phyloP scores from a whole-genome alignment of 2,329 filamentous ascomycete species.

The Hysterium pulicare region DNA sequence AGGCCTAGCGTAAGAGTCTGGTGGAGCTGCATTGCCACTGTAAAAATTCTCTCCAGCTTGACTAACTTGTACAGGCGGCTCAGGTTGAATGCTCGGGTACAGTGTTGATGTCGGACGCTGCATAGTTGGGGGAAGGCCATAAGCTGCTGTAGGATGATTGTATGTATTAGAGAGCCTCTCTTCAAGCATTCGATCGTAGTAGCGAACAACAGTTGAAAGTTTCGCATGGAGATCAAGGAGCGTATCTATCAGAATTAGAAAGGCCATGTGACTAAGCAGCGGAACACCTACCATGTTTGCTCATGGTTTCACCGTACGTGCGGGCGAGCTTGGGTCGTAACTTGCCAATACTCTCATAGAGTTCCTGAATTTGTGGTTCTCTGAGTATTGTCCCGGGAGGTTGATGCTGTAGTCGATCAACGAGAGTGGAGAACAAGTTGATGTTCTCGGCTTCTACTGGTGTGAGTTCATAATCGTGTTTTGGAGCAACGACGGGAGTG shows the following conservation, averaged over 20 bases:
- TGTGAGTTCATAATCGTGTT: conserved; percentile 92
- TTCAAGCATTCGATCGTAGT: conserved; percentile 97
- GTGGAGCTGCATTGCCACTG: conserved; percentile 57
- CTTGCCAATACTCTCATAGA: conserved; percentile 96
- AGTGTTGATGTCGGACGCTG: conserved; percentile 53
- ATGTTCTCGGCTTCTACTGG: conserved; percentile 96
- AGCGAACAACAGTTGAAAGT: conserved; percentile 89
- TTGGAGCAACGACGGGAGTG: conserved; percentile 58
- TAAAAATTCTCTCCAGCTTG: conserved; percentile 78
- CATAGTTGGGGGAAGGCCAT: conserved; percentile 31
- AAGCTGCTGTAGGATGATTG: conserved; percentile 62
- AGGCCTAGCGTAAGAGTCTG: conserved; percentile 48
- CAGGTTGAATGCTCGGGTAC: conserved; percentile 63
- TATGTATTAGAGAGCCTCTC: conserved; percentile 92
- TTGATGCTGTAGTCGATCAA: conserved; percentile 91
- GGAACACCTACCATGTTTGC: conserved; percentile 77
- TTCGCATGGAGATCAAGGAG: conserved; percentile 93
- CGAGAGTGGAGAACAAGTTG: conserved; percentile 88
- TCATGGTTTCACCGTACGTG: conserved; percentile 98
- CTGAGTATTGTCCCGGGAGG: conserved; percentile 93
- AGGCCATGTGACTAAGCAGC: neutral
- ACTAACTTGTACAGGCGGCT: conserved; percentile 15
- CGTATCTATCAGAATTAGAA: conserved; percentile 63
- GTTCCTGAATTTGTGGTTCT: conserved; percentile 94
- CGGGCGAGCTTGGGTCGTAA: conserved; percentile 88